A percentile compares a stretch with the other conserved stretches of the same genome.
Evolutionary conservation across 176 grass and related monocot species (phyloP).

Genomic region (Oryza glumipatula): DNA sequence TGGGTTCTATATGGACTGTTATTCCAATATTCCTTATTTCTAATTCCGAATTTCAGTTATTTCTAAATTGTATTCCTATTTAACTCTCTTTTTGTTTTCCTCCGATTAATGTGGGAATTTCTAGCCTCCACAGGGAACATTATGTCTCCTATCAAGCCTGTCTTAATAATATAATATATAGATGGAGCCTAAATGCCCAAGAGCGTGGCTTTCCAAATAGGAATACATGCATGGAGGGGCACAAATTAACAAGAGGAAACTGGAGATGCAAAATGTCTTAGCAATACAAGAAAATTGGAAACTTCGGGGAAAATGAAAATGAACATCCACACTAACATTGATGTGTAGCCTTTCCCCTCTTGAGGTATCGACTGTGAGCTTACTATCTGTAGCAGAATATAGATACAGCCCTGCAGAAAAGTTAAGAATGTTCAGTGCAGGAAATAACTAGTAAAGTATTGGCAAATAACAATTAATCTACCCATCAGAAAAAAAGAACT

Average conservation of each 20-base stretch:
- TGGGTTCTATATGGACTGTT: too few relatives aligned
- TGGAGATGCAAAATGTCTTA: background rate
- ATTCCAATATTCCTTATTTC: too few relatives aligned
- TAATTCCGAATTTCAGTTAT: too few relatives aligned
- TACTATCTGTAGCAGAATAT: slow-evolving; percentile 86
- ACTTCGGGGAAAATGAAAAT: slow-evolving; percentile 2
- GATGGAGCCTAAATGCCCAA: slow-evolving; percentile 29
- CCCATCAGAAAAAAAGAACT: background rate
- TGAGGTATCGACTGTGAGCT: slow-evolving; percentile 96
- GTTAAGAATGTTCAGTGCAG: slow-evolving; percentile 15
- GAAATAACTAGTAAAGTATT: slow-evolving; percentile 12
- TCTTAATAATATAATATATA: too few relatives aligned
- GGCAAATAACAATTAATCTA: background rate
- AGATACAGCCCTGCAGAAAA: slow-evolving; percentile 85
- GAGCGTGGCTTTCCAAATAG: background rate
- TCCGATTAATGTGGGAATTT: too few relatives aligned
- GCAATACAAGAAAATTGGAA: slow-evolving; percentile 17
- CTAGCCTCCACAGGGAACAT: too few relatives aligned
- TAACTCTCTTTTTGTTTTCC: too few relatives aligned
- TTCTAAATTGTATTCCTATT: too few relatives aligned
- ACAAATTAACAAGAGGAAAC: slow-evolving; percentile 3
- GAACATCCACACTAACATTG: slow-evolving; percentile 69
- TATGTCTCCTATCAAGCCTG: too few relatives aligned
- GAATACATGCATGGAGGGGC: slow-evolving; percentile 12
- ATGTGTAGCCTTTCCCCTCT: slow-evolving; percentile 95